phyloP scores from a whole-genome alignment of 495 filamentous ascomycete species.

The Aspergillus saccharolyticus region DNA sequence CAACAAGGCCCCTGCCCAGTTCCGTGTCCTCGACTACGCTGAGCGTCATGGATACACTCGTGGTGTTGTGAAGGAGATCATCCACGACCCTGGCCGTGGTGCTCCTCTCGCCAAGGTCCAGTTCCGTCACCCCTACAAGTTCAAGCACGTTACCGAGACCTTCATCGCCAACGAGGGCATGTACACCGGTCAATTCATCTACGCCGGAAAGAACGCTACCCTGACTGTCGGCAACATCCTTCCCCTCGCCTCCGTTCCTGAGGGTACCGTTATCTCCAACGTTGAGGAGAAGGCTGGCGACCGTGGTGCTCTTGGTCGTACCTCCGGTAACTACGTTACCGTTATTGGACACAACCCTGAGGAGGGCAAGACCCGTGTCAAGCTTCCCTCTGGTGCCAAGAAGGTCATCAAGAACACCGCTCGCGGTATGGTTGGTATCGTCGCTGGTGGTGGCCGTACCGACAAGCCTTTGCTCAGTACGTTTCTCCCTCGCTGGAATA shows the following conservation, averaged over 20 bases:
- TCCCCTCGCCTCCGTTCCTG: slow-evolving; percentile 85
- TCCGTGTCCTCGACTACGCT: slow-evolving; percentile 89
- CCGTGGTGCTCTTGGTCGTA: slow-evolving; percentile 90
- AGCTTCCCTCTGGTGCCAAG: slow-evolving; percentile 98
- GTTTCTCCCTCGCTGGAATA: slow-evolving; percentile 2
- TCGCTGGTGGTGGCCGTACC: slow-evolving; percentile 97
- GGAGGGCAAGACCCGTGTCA: slow-evolving; percentile 98
- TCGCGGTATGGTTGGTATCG: slow-evolving; percentile 98
- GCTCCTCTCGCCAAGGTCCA: slow-evolving; percentile 93
- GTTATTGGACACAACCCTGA: slow-evolving; percentile 98
- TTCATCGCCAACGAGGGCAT: slow-evolving; percentile 99
- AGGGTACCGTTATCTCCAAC: slow-evolving; percentile 98
- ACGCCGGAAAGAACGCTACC: slow-evolving; percentile 95
- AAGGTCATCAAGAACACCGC: slow-evolving; percentile 90
- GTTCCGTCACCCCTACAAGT: slow-evolving; percentile 92
- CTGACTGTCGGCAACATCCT: slow-evolving; percentile 97
- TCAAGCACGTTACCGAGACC: slow-evolving; percentile 85
- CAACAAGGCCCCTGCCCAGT: slow-evolving; percentile 87
- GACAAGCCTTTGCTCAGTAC: slow-evolving; percentile 92
- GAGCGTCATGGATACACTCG: slow-evolving; percentile 96
- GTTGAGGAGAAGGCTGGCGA: slow-evolving; percentile 99
- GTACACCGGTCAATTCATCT: slow-evolving; percentile 99
- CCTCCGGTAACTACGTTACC: slow-evolving; percentile 98
- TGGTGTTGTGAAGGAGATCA: slow-evolving; percentile 96
- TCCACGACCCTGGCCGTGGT: slow-evolving; percentile 98